Conservation (phyloP, 2,329 filamentous ascomycete genomes). For the Fusarium dlaminii region DNA sequence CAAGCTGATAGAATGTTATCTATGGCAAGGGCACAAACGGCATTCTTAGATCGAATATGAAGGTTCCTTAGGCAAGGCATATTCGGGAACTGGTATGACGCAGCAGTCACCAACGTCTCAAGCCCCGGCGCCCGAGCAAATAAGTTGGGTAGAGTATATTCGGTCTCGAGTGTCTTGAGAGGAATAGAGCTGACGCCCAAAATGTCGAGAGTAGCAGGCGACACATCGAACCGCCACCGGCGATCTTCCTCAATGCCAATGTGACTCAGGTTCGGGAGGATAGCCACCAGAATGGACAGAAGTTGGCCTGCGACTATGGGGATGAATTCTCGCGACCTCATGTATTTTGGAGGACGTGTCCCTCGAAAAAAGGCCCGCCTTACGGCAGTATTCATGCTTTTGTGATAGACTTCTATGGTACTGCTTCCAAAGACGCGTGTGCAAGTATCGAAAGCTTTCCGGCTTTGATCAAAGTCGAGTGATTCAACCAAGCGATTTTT, state of each 20-base stretch:
- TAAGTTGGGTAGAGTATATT: fast-evolving
- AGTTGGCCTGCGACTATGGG: background rate
- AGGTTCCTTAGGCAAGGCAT: background rate
- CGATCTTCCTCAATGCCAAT: background rate
- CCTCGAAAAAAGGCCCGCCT: background rate
- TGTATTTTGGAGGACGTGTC: fast-evolving
- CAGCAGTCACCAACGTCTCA: background rate
- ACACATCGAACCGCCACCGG: background rate
- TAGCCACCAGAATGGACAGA: background rate
- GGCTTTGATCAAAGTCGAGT: background rate
- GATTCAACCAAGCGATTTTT: background rate
- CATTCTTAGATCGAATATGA: background rate
- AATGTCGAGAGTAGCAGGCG: background rate
- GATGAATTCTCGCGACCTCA: fast-evolving
- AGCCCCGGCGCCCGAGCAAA: background rate
- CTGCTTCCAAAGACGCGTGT: background rate
- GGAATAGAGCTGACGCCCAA: background rate
- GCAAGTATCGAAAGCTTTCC: background rate
- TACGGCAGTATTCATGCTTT: fast-evolving
- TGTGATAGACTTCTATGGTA: background rate
- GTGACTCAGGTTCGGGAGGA: background rate
- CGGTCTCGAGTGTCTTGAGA: background rate
- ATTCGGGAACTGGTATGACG: fast-evolving
- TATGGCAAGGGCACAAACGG: background rate
- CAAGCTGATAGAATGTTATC: background rate